Evolutionary conservation across 225 moss, liverwort and hornwort genomes (phyloP).

Genomic region (Climacium dendroides): DNA sequence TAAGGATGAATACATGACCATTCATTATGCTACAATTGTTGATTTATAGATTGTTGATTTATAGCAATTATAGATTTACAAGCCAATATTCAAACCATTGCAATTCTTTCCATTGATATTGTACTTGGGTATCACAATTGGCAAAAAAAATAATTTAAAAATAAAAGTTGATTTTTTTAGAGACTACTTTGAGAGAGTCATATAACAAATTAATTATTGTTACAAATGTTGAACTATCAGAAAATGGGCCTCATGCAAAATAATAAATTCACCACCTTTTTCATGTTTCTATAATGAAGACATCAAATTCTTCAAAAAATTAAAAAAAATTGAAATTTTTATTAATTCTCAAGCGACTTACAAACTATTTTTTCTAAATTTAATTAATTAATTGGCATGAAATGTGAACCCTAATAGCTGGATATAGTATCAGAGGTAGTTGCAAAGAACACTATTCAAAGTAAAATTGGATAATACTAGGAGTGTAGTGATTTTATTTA

Average conservation of each 20-base stretch:
- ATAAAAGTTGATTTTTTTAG: neutral
- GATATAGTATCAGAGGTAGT: neutral
- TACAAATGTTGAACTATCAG: neutral
- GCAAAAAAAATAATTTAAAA: neutral
- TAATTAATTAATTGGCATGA: neutral
- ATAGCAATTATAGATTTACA: neutral
- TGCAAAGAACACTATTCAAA: neutral
- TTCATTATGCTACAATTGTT: neutral
- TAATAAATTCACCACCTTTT: neutral
- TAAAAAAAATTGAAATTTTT: neutral
- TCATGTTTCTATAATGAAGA: neutral
- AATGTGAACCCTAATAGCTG: neutral
- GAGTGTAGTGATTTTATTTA: neutral
- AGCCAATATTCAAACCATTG: neutral
- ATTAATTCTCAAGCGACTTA: accelerated
- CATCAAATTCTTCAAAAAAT: too few relatives aligned
- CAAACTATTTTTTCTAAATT: accelerated
- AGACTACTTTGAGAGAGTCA: neutral
- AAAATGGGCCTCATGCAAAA: neutral
- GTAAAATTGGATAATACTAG: neutral
- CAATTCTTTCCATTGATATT: neutral
- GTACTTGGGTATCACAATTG: accelerated
- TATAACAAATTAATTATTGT: accelerated
- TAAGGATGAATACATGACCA: neutral
- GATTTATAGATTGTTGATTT: neutral